Base-by-base conservation (phyloP, 2,329 filamentous ascomycete species). In the Botryotinia globosa region DNA sequence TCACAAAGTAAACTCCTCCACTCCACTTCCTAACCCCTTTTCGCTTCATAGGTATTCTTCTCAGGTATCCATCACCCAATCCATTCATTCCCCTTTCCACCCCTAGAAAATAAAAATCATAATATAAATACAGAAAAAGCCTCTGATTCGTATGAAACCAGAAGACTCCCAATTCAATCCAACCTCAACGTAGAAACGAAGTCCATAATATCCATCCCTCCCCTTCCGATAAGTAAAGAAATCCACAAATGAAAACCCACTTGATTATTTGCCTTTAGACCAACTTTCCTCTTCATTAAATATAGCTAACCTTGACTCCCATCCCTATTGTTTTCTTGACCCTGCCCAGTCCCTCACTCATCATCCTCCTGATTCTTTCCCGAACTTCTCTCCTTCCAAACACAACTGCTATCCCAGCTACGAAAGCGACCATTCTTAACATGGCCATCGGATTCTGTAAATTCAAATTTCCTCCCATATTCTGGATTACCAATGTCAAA, bases 251-350 rank as follows among this genome's bases (percentile, higher is more conserved):
- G 62, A 65, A 65, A 65, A 4, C 65, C 25, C 25, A 8, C 18
- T 56, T 12, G 10, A 42, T 29, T 56, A 67, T 56, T 56, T 54
- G 61, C 14, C 37, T 22, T 42, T 4, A 12, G 1, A 39, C 48
- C 34, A 29, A 42, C 16, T 32, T 56, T 37, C 65, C 29, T 32
- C 45, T 56, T 56, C 44, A 77, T 85, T 83, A 98, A 74, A 99
- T 97, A 83, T 98, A 98, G 81, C 92, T 97, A 79, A 98, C 94
- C 84, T 98, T 98, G 75, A 97, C 92, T 3, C 95, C 96, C 95
- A 98, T 98, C 2, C 94, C 94, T 7, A 95, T 91, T 0, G 96
- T 80, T 68, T 73, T 71, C 67, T 72, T 74, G 0, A 80, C 73
- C 59, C 78, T 78, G 25, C 18, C 87, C 94, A 94, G 97, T 16